Conservation (phyloP, 129 eudicot species). For the Sambucus nigra region DNA sequence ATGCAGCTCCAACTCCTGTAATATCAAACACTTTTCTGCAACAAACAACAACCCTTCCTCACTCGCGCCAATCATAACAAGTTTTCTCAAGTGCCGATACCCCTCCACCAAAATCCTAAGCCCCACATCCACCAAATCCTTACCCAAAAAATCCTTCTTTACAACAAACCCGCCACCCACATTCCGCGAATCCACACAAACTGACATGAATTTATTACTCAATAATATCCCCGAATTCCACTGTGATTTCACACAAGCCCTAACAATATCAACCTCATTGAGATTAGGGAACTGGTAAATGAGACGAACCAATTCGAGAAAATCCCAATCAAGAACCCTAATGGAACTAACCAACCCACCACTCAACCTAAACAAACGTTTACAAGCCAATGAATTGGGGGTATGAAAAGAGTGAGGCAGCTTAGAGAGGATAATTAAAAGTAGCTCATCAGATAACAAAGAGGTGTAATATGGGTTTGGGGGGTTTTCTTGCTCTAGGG, state of each 20-base stretch:
- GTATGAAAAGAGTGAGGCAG: constrained; percentile 36
- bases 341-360: too few relatives aligned
- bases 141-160: constrained; percentile 38
- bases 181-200: constrained; percentile 37
- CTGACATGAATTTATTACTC: too few relatives aligned
- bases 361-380: too few relatives aligned
- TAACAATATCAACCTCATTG: constrained; percentile 45
- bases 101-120: constrained; percentile 52
- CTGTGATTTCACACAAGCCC: constrained; percentile 38
- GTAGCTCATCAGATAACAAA: constrained; percentile 48
- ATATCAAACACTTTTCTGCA: constrained; percentile 70
- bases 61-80: constrained; percentile 41
- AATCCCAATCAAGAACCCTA: constrained; percentile 91
- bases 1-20: too few relatives aligned
- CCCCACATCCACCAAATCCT: constrained; percentile 48
- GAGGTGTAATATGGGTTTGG: constrained; percentile 34
- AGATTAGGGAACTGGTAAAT: constrained; percentile 62
- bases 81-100: too few relatives aligned
- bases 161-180: constrained; percentile 24
- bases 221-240: constrained; percentile 69
- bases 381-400: too few relatives aligned
- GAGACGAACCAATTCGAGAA: constrained; percentile 69
- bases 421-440: constrained; percentile 39
- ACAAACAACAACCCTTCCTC: constrained; percentile 43
- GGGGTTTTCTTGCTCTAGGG: constrained; percentile 1